phyloP scores from a whole-genome alignment of 148 eudicot species.

The Euryodendron excelsum region DNA sequence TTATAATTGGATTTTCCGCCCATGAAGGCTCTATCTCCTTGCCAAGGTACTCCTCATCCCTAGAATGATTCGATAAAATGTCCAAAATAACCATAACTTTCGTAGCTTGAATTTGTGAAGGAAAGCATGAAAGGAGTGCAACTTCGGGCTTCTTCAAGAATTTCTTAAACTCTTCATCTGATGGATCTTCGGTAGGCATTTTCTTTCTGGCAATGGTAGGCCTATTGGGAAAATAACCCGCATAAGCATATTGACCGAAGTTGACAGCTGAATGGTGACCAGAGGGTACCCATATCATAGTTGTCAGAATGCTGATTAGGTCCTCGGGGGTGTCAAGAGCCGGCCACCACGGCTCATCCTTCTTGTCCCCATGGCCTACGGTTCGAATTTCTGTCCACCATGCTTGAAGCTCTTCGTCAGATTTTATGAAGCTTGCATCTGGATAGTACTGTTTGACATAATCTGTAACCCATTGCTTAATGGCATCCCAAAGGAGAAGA shows the following conservation, averaged over 20 bases:
- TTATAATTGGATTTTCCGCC: conserved; percentile 32
- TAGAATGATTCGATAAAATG: conserved; percentile 56
- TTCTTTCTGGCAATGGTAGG: conserved; percentile 55
- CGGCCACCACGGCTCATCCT: conserved; percentile 83
- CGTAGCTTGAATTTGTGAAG: conserved; percentile 57
- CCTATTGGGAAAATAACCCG: conserved; percentile 64
- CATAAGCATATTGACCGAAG: conserved; percentile 62
- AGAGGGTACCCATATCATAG: conserved; percentile 75
- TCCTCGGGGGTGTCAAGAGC: conserved; percentile 36
- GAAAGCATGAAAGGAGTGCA: conserved; percentile 36
- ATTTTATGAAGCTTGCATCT: conserved; percentile 25
- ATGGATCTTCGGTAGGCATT: conserved; percentile 59
- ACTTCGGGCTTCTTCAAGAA: conserved; percentile 36
- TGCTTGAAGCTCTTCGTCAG: conserved; percentile 61
- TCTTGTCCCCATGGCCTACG: conserved; percentile 67
- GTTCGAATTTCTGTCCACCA: conserved; percentile 77
- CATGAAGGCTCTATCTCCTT: conserved; percentile 41
- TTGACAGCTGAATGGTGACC: conserved; percentile 84
- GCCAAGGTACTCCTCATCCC: conserved; percentile 78
- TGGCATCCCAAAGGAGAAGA: conserved; percentile 56
- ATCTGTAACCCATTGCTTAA: conserved; percentile 67
- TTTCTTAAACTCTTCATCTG: conserved; percentile 25
- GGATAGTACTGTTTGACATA: conserved; percentile 62
- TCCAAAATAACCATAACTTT: conserved; percentile 47
- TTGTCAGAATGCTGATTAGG: conserved; percentile 50